These are phyloP conservation scores for Gnetum montanum DNA, from an alignment of 75 land plant genomes.

Conservation along the genomic window DNA sequence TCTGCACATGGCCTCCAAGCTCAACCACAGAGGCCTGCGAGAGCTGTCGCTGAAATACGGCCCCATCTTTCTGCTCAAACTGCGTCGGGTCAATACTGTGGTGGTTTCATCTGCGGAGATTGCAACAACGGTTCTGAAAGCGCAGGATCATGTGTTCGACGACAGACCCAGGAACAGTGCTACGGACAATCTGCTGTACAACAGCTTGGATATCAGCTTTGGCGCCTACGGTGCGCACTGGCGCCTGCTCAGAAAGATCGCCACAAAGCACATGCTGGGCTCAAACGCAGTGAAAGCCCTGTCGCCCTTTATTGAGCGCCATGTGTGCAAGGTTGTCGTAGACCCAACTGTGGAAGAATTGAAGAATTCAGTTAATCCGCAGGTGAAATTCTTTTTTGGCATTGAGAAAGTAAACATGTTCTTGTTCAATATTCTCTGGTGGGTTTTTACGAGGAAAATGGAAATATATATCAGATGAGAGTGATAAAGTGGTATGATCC, in stretches of 20 bases:
- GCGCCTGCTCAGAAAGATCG: constrained; percentile 83
- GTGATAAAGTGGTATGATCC: too few species aligned
- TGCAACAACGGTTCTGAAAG: constrained; percentile 62
- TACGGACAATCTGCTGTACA: constrained; percentile 82
- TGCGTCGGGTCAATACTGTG: constrained; percentile 61
- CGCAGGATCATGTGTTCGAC: constrained; percentile 84
- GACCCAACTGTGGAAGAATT: too few species aligned
- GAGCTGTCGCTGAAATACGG: constrained; percentile 49
- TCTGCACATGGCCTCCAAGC: constrained; percentile 31
- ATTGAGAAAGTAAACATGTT: too few species aligned
- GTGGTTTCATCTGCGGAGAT: constrained; percentile 74
- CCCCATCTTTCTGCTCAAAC: constrained; percentile 40
- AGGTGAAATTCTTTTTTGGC: too few species aligned
- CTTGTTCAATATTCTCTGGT: too few species aligned
- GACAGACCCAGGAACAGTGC: constrained; percentile 81
- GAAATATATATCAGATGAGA: too few species aligned
- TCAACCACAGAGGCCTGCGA: constrained; percentile 43
- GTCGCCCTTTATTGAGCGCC: too few species aligned
- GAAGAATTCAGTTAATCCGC: too few species aligned
- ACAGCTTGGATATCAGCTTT: constrained; percentile 95
- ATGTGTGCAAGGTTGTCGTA: too few species aligned
- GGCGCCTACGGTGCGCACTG: constrained; percentile 91
- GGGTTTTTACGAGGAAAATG: too few species aligned
- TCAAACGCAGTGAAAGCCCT: too few species aligned
- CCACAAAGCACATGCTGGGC: too few species aligned